Evolutionary conservation across 1,284 basidiomycete species (phyloP), one percentile per base, ranked within the genome.

Genomic region (Cystobasidium slooffiae): DNA sequence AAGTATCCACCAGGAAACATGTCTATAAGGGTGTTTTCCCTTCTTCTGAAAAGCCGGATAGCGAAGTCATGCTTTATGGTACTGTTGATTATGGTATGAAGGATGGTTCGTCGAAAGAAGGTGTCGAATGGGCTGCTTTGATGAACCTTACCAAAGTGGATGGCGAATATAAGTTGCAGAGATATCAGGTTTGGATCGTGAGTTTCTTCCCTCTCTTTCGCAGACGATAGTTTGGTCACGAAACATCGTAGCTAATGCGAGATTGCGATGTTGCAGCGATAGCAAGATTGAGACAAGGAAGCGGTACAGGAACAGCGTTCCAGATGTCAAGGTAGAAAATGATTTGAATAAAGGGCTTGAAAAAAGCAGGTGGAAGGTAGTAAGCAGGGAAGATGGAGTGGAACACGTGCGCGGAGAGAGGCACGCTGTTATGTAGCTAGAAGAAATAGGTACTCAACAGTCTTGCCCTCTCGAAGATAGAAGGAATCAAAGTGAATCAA

Each of bases 181-280:
- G 76, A 56, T 80, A 80, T 74, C 79, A 80, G 76, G 79, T 80
- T 12, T 80, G 67, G 74, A 78, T 80, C 61, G 79, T 80, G 72
- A 77, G 79, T 78, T 20, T 1, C 43, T 37, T 56, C 14, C 3
- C 14, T 16, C 47, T 16, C 47, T 51, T 14, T 14, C 14, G 20
- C 3, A 14, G 2, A 16, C n/a, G 5, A n/a, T 10, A 37, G 6
- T 44, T 62, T n/a, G n/a, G 47, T 20, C 20, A 51, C 20, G 47
- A 16, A 2, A n/a, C 14, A 44, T 43, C 44, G 18, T 12, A 55
- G n/a, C 53, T 55, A 12, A 16, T 20, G 53, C 24, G 20, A 16
- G 14, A 16, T 14, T 51, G 47, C 47, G 20, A 16, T 14, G 14
- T 3, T 51, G 53, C 53, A 55, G 53, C 53, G 53, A 31, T 55